Evolutionary conservation across 805 yeast genomes (phyloP).

Genomic region (Candida vartiovaarae): DNA sequence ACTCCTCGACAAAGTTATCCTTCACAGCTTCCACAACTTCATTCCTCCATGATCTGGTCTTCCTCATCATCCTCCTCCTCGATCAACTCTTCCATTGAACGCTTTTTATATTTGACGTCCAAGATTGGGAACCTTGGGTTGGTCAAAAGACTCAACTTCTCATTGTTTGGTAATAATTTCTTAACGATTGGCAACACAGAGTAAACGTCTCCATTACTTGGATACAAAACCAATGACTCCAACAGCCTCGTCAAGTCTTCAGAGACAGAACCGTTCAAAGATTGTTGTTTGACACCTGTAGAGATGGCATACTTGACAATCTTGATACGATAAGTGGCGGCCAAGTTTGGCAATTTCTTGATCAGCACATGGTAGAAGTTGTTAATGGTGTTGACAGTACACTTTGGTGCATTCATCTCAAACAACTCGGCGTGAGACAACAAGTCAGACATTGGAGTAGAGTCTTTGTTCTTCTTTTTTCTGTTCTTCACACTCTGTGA

Average conservation of each 20-base stretch:
- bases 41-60: slow-evolving; percentile 4
- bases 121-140: slow-evolving; percentile 68
- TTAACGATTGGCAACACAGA: slow-evolving; percentile 69
- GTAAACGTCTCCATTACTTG: slow-evolving; percentile 51
- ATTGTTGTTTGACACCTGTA: slow-evolving; percentile 28
- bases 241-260: slow-evolving; percentile 32
- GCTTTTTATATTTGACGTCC: slow-evolving; percentile 17
- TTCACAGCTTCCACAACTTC: slow-evolving; percentile 6
- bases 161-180: slow-evolving; percentile 41
- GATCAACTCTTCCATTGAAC: slow-evolving; percentile 22
- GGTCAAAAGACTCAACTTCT: slow-evolving; percentile 49
- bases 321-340: slow-evolving; percentile 56
- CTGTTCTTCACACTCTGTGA: slow-evolving; percentile 22
- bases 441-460: slow-evolving; percentile 57
- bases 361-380: slow-evolving; percentile 44
- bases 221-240: slow-evolving; percentile 54
- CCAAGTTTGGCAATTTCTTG: slow-evolving; percentile 39
- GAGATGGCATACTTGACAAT: slow-evolving; percentile 41
- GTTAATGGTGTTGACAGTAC: slow-evolving; percentile 26
- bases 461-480: slow-evolving; percentile 33
- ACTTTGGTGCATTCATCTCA: slow-evolving; percentile 31
- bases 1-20: slow-evolving; percentile 13
- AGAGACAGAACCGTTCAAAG: slow-evolving; percentile 24
- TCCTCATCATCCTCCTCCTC: slow-evolving; percentile 20
- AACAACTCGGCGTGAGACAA: slow-evolving; percentile 60